These are phyloP conservation scores for Vitis rupestris DNA, from an alignment of 164 flowering plant species.

Conservation along the genomic window DNA sequence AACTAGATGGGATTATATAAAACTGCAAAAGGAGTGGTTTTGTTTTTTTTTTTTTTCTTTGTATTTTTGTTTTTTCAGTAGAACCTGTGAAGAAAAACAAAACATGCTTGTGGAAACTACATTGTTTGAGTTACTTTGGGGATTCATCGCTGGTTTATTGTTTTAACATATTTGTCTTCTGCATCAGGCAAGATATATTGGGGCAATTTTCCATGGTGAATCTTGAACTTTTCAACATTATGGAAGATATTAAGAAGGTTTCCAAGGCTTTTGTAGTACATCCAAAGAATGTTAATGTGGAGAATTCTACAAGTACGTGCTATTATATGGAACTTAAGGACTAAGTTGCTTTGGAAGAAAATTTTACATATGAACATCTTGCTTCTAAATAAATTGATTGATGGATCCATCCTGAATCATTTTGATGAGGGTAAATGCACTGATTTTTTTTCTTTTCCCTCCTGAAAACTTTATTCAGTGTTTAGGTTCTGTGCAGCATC, in stretches of 20 bases:
- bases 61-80: no score
- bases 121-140: no score
- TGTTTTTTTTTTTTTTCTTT: no score
- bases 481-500: background rate
- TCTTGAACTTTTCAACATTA: constrained; percentile 90
- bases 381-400: background rate
- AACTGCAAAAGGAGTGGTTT: no score
- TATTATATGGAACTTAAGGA: background rate
- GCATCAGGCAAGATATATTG: constrained; percentile 75
- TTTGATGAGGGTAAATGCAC: background rate
- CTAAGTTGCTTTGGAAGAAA: background rate
- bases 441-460: background rate
- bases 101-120: no score
- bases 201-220: constrained; percentile 96
- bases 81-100: no score
- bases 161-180: background rate
- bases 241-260: constrained; percentile 86
- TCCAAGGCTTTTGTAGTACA: constrained; percentile 91
- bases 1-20: no score
- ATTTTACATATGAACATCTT: background rate
- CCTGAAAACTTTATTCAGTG: background rate
- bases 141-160: no score
- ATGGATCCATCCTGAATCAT: background rate
- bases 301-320: constrained; percentile 72
- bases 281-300: constrained; percentile 86